Conservation (phyloP, 306 rosid species). For the Quercus rubra region DNA sequence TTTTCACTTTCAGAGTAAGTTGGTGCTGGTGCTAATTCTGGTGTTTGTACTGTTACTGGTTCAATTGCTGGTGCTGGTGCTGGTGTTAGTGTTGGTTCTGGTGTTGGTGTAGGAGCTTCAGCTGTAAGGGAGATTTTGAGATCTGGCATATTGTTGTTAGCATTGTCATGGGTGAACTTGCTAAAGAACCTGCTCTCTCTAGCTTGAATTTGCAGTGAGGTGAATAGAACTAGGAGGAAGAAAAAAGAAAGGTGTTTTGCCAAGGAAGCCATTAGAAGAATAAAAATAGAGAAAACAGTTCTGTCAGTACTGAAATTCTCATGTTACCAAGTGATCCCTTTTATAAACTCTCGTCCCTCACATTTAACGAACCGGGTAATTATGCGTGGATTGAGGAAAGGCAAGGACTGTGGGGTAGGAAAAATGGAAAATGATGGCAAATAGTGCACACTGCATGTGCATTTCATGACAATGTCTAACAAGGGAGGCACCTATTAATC, state of each 20-base stretch:
- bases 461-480: conserved; percentile 25
- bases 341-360: conserved; percentile 24
- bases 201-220: conserved; percentile 53
- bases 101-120: conserved; percentile 17
- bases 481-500: conserved; percentile 14
- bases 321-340: conserved; percentile 9
- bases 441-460: conserved; percentile 54
- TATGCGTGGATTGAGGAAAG: conserved; percentile 69
- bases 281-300: background rate
- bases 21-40: conserved; percentile 31
- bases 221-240: conserved; percentile 31
- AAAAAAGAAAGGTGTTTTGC: conserved; percentile 31
- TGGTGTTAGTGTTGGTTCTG: conserved; percentile 16
- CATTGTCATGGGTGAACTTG: conserved; percentile 34
- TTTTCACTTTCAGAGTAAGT: conserved; percentile 28
- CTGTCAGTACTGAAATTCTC: background rate
- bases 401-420: conserved; percentile 41
- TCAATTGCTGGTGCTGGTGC: background rate
- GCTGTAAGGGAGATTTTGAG: conserved; percentile 4
- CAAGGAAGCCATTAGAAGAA: conserved; percentile 44
- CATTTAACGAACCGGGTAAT: conserved; percentile 20
- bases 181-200: conserved; percentile 47
- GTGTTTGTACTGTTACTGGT: conserved; percentile 9
- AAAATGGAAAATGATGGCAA: conserved; percentile 22
- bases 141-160: conserved; percentile 6